Evolutionary conservation across 1,139 yeast species (phyloP), one percentile per base, ranked within the genome.

Genomic region (Hansenula anomala): DNA sequence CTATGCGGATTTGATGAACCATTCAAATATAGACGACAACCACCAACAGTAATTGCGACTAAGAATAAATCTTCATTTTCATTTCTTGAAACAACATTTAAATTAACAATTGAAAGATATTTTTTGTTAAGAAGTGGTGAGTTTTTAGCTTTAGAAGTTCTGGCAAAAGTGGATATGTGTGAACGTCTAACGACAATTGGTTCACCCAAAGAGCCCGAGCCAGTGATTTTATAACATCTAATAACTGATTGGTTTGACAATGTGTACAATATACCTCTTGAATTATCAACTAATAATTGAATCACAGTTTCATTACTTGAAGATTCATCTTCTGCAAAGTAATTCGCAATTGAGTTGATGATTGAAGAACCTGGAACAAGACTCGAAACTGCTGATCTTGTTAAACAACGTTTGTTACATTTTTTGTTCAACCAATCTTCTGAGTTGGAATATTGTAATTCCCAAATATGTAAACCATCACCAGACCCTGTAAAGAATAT

Each of bases 361-460:
- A 56, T 57, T 42, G 61, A 71, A 46, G 61, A 59, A 6, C 78
- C 79, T 3, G 79, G 75, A 25, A 80, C 64, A 17, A 81, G 73
- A 36, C 75, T 70, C 2, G 83, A 71, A 36, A 84, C 66, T 0
- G 85, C 78, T 12, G 81, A 73, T 56, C 83, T 79, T 1, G 94
- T 84, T 37, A 83, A 70, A 56, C 96, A 87, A 25, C 82, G 77
- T 58, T 88, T 89, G 48, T 79, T 80, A 56, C 96, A 87, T 52
- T 80, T 83, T 55, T 86, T 84, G 46, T 82, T 79, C 56, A 88
- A 88, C 85, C 96, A 92, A 36, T 88, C 83, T 34, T 90, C 92
- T 28, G 84, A 78, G 47, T 81, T 84, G n/a, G 90, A 76, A 57
- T 94, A 94, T 44, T 78, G 81, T 41, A 92, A 68, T 56, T 88